Base-by-base conservation (phyloP, 371 early-diverging fungal species). In the Fennellomyces sp. region DNA sequence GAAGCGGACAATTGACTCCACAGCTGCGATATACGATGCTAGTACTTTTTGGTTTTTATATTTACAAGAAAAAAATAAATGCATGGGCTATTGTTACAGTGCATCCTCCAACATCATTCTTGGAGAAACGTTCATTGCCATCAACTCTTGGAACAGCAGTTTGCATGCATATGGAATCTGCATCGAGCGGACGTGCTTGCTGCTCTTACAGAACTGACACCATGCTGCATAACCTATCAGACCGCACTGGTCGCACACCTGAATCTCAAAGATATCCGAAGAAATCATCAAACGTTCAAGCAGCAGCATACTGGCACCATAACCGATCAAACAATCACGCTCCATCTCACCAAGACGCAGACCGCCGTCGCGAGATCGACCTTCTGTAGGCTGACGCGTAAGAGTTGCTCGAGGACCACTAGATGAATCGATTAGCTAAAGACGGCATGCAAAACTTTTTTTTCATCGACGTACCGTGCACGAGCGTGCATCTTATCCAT, bases 401-500 rank as follows among this genome's bases (percentile, higher is more conserved):
- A 99, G 70, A 1, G 92, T 89, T 13, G 98, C 96, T 48, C 97
- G 87, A 21, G 98, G 98, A 60, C 99, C 99, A 54, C 92, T 85
- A 42, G n/a, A 64, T 5, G 45, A n/a, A 23, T 21, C 17, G 21
- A 21, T 8, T 6, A 6, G 35, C 13, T 8, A 13, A 33, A 33
- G 35, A 33, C 35, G 35, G 35, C 8, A 33, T 33, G 35, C 35
- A 33, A 13, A 6, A 33, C 13, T 8, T 23, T 21, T 7, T 19
- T 3, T 21, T 21, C 2, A 21, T 27, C 13, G 13, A 53, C 69
- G 61, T 81, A 86, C 89, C 89, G 80, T 50, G 99, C 91, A 69
- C 99, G 92, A 21, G 98, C 97, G 73, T 99, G 99, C 95, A 99
- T 99, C 82, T 99, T 99, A 80, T 99, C 99, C 84, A 97, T 92